These are phyloP conservation scores for Podaxis rugospora DNA, from an alignment of 768 basidiomycete species.

Conservation along the genomic window DNA sequence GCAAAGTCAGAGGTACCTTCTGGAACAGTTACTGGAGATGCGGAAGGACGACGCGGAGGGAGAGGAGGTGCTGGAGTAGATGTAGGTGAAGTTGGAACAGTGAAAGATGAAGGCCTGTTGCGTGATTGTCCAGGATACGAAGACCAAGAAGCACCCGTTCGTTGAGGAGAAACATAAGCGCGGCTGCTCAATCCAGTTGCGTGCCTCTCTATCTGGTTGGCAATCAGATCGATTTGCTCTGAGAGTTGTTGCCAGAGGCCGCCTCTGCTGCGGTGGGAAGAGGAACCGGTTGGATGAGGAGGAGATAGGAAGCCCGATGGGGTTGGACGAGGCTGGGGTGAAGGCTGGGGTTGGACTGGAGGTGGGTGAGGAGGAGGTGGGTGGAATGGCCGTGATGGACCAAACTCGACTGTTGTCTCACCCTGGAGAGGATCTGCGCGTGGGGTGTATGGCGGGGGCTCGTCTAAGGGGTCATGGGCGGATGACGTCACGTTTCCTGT, in stretches of 20 bases:
- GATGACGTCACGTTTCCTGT: not conserved
- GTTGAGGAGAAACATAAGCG: not conserved
- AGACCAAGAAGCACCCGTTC: not conserved
- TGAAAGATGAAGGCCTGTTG: not conserved
- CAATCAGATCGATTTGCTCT: not conserved
- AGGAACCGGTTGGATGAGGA: not conserved
- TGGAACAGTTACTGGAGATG: conserved; percentile 11
- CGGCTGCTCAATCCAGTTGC: not conserved
- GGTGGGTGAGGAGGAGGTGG: conserved; percentile 16
- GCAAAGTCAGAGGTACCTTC: conserved; percentile 46
- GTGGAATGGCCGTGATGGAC: conserved; percentile 63
- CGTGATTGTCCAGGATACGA: not conserved
- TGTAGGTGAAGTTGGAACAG: not conserved
- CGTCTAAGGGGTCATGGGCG: conserved; percentile 31
- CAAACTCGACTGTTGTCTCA: conserved; percentile 59
- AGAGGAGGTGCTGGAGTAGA: conserved; percentile 10
- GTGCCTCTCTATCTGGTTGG: not conserved
- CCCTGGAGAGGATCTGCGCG: conserved; percentile 48
- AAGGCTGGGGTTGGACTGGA: conserved; percentile 8
- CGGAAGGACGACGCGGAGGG: conserved; percentile 21
- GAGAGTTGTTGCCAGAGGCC: not conserved
- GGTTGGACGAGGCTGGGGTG: not conserved
- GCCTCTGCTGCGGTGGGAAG: not conserved
- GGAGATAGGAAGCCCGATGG: not conserved
- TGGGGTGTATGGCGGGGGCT: conserved; percentile 71